Base-by-base conservation (phyloP, 2,329 filamentous ascomycete genomes). In the Hirsutella minnesotensis region DNA sequence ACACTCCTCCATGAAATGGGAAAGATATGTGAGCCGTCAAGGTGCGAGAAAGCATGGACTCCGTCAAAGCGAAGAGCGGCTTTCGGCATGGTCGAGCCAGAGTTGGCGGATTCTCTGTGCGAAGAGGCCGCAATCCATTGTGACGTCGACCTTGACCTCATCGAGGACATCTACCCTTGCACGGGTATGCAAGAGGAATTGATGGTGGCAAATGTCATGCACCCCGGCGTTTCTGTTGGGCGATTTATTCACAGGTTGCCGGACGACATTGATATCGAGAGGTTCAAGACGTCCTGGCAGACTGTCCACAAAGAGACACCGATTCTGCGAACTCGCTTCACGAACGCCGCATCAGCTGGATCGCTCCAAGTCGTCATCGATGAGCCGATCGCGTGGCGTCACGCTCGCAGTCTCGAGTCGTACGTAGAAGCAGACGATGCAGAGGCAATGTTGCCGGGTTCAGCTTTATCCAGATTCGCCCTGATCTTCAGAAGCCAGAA, bases 221-320 rank as follows among this genome's bases (percentile, higher is more conserved):
- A 41, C 20, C 21, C 40, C 9, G 40, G 40, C 19, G 40, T 41
- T n/a, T 36, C 30, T 12, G 18, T 41, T n/a, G 40, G 40, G 15
- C 31, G 40, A 1, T 41, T 41, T n/a, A 41, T 37, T 20, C 33
- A 41, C 40, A 41, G 3, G 9, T 19, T 41, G 3, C 33, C 40
- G 9, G 5, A 20, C 8, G n/a, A 53, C 8, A 21, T 53, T 12
- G 49, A 58, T 9, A 15, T 56, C 30, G 40, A 29, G 8, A 41
- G 39, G 4, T 58, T 60, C 47, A 51, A 54, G 44, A 38, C 46
- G 1, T 55, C 58, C 3, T 61, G 56, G 58, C 44, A 47, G 19
- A 9, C 9, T 22, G 35, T 47, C 15, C 40, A 21, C 22, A 4
- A 29, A 21, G 40, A 24, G 13, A 35, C 40, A 3, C 33, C 40